These are phyloP conservation scores for Rhodotorula glutinis DNA, from an alignment of 1,284 basidiomycete species.

Conservation along the genomic window DNA sequence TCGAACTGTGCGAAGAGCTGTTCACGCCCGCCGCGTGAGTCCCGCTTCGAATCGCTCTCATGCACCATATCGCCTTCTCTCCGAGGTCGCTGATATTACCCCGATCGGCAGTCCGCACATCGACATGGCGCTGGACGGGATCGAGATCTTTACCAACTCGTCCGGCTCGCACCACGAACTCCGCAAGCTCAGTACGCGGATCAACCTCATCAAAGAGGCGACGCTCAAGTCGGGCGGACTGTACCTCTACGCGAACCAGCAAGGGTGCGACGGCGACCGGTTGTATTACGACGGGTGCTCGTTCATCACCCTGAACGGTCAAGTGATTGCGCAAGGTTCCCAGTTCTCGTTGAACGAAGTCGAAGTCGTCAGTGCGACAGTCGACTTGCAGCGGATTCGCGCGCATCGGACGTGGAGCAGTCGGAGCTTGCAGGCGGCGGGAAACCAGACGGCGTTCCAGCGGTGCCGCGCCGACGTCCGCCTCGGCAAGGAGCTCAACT, in stretches of 20 bases:
- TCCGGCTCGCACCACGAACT: slow-evolving; percentile 97
- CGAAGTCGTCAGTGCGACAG: slow-evolving; percentile 89
- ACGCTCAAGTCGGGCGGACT: slow-evolving; percentile 95
- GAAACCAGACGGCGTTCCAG: slow-evolving; percentile 63
- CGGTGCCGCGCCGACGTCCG: slow-evolving; percentile 71
- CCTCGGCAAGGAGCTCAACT: slow-evolving; percentile 56
- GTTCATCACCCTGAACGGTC: slow-evolving; percentile 91
- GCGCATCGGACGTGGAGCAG: slow-evolving; percentile 74
- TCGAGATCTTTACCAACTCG: slow-evolving; percentile 98
- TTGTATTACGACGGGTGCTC: slow-evolving; percentile 97
- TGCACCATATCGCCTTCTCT: too few species aligned
- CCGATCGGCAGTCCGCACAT: slow-evolving; percentile 74
- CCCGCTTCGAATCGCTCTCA: too few species aligned
- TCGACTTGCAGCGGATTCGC: slow-evolving; percentile 92
- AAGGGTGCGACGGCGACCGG: slow-evolving; percentile 96
- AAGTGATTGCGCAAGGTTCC: slow-evolving; percentile 86
- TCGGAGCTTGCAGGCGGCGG: slow-evolving; percentile 83
- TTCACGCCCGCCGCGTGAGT: slow-evolving; percentile 87
- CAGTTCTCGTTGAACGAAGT: slow-evolving; percentile 96
- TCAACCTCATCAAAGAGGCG: slow-evolving; percentile 95
- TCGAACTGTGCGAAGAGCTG: slow-evolving; percentile 94
- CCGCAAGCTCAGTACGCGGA: slow-evolving; percentile 82
- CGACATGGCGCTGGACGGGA: slow-evolving; percentile 92
- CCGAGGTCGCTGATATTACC: not conserved
- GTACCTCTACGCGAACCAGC: slow-evolving; percentile 97